Evolutionary conservation across 2,329 filamentous ascomycete genomes (phyloP).

Genomic region (Cercospora zeina): DNA sequence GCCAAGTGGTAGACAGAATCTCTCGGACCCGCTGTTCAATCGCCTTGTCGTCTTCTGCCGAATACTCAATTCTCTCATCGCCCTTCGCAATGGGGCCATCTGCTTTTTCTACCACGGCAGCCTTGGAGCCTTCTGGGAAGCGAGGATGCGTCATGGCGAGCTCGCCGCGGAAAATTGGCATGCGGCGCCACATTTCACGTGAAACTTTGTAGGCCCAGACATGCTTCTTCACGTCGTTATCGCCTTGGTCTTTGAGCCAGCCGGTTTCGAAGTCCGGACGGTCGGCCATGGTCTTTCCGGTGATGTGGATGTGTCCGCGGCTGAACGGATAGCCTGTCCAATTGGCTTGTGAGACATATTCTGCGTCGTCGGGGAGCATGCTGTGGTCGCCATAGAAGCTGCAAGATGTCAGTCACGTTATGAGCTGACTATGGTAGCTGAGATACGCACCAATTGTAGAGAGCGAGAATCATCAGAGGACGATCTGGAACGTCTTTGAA

Average conservation of each 20-base stretch:
- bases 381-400: slow-evolving; percentile 40
- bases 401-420: neutral
- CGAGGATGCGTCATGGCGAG: slow-evolving; percentile 43
- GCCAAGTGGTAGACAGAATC: slow-evolving; percentile 47
- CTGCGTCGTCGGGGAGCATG: slow-evolving; percentile 42
- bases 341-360: slow-evolving; percentile 56
- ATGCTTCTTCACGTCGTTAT: slow-evolving; percentile 60
- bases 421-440: neutral
- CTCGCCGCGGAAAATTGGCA: slow-evolving; percentile 52
- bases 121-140: slow-evolving; percentile 51
- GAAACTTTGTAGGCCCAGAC: slow-evolving; percentile 65
- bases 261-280: slow-evolving; percentile 59
- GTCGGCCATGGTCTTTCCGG: slow-evolving; percentile 47
- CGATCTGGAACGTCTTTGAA: slow-evolving; percentile 51
- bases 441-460: slow-evolving; percentile 41
- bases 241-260: slow-evolving; percentile 56
- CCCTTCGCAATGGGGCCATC: slow-evolving; percentile 46
- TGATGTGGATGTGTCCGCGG: slow-evolving; percentile 62
- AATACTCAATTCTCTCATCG: slow-evolving; percentile 51
- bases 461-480: slow-evolving; percentile 52
- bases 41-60: slow-evolving; percentile 39
- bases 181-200: slow-evolving; percentile 62
- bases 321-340: slow-evolving; percentile 64
- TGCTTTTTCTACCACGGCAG: slow-evolving; percentile 38
- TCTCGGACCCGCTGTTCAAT: slow-evolving; percentile 48